These are phyloP conservation scores for Cynara cardunculus DNA, from an alignment of 129 eudicot species.

Conservation along the genomic window DNA sequence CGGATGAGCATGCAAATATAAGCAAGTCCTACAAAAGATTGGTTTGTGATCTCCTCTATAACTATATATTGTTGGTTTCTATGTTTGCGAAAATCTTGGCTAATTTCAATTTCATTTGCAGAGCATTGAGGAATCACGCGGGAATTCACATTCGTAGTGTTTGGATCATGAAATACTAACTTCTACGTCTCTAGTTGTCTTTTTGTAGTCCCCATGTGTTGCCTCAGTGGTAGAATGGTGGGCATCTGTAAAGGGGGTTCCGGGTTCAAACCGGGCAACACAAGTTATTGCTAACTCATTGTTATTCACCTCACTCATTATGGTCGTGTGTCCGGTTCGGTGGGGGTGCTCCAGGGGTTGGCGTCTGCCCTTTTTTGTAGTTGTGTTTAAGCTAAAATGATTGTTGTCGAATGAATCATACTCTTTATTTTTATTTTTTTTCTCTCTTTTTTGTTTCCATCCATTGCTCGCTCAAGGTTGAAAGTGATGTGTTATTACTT, in stretches of 20 bases:
- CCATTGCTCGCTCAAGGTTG: conserved; percentile 13
- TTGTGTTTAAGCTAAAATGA: conserved; percentile 8
- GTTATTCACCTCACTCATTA: neutral
- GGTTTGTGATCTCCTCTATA: conserved; percentile 31
- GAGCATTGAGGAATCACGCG: conserved; percentile 51
- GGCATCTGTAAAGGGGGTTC: neutral
- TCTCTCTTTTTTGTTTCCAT: neutral
- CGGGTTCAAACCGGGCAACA: neutral
- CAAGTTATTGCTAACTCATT: neutral
- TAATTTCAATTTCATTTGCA: conserved; percentile 15
- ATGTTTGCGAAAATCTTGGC: neutral
- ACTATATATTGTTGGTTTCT: neutral
- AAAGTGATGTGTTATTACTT: conserved; percentile 17
- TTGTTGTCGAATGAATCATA: conserved; percentile 7
- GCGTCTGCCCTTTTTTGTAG: neutral
- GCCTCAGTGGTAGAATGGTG: neutral
- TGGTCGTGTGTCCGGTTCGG: neutral
- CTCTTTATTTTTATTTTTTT: no score
- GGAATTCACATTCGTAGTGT: conserved; percentile 35
- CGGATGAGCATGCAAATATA: conserved; percentile 53
- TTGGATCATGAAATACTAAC: conserved; percentile 16
- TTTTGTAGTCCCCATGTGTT: neutral
- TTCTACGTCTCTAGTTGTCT: conserved; percentile 15
- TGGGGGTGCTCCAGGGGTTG: neutral
- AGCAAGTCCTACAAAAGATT: conserved; percentile 63